These are phyloP conservation scores for Sequoiadendron giganteum DNA, from an alignment of 75 land plant species.

Conservation along the genomic window DNA sequence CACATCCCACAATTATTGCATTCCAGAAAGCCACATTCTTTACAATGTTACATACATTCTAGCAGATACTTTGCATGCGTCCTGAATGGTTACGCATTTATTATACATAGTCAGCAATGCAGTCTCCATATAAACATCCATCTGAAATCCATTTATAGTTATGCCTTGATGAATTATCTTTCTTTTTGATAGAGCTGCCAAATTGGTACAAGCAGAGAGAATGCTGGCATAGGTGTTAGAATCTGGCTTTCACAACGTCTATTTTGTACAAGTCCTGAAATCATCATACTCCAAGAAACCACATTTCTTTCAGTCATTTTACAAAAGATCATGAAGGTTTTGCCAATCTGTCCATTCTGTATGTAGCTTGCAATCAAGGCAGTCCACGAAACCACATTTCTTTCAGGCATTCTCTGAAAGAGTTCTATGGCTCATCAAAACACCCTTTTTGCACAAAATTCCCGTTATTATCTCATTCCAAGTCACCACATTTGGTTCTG, in stretches of 20 bases:
- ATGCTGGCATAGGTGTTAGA: slow-evolving; percentile 40
- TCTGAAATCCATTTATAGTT: slow-evolving; percentile 23
- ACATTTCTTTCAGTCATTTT: neutral
- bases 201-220: slow-evolving; percentile 41
- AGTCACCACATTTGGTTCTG: too few species aligned
- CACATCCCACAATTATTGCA: too few species aligned
- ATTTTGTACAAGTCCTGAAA: slow-evolving; percentile 29
- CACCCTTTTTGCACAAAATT: slow-evolving; percentile 10
- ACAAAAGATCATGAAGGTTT: neutral
- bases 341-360: neutral
- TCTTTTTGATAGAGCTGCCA: slow-evolving; percentile 5
- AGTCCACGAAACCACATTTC: slow-evolving; percentile 15
- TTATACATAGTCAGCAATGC: too few species aligned
- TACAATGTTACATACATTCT: slow-evolving; percentile 18
- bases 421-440: slow-evolving; percentile 8
- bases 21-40: slow-evolving; percentile 19
- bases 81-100: too few species aligned
- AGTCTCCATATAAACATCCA: slow-evolving; percentile 28
- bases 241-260: slow-evolving; percentile 13
- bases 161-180: slow-evolving; percentile 25
- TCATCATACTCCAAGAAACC: slow-evolving; percentile 56
- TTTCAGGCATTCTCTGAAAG: slow-evolving; percentile 14
- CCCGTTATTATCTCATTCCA: too few species aligned
- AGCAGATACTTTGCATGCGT: slow-evolving; percentile 20
- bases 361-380: slow-evolving; percentile 21